Evolutionary conservation across 768 basidiomycete species (phyloP).

Genomic region (Trametopsis cervina): DNA sequence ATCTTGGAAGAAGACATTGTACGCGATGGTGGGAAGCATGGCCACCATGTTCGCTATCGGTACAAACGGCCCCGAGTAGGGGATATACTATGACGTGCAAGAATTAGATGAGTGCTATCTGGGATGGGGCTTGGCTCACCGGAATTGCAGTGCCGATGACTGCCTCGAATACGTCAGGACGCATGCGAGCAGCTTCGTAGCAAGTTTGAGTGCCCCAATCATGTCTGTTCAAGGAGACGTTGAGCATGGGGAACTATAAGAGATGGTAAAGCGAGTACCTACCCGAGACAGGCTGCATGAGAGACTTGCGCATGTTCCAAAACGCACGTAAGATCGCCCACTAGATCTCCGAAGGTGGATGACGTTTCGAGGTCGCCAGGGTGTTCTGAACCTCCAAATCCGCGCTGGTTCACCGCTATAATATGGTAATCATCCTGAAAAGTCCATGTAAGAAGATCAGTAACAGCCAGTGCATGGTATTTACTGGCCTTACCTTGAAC

Average conservation of each 20-base stretch:
- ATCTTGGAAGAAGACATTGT: constrained; percentile 57
- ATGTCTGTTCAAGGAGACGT: constrained; percentile 40
- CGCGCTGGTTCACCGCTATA: constrained; percentile 57
- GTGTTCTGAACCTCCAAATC: constrained; percentile 63
- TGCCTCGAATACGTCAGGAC: constrained; percentile 56
- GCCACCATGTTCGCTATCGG: constrained; percentile 35
- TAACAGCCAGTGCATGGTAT: no score
- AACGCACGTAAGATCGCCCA: constrained; percentile 58
- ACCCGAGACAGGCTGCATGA: constrained; percentile 48
- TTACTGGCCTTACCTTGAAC: constrained; percentile 54
- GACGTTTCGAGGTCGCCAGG: constrained; percentile 56
- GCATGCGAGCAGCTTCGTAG: constrained; percentile 59
- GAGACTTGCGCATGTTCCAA: constrained; percentile 42
- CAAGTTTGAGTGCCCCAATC: constrained; percentile 71
- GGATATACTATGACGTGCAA: constrained; percentile 47
- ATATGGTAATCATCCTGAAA: constrained; percentile 53
- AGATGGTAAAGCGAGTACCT: background rate
- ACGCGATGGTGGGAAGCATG: constrained; percentile 46
- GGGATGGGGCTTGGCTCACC: constrained; percentile 28
- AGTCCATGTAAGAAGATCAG: background rate
- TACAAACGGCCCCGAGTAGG: constrained; percentile 40
- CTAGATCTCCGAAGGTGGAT: constrained; percentile 52
- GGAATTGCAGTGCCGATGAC: constrained; percentile 57
- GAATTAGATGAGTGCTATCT: background rate
- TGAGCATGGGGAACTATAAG: background rate